Conservation (phyloP, 2,329 filamentous ascomycete species). For the Cercospora janseana region DNA sequence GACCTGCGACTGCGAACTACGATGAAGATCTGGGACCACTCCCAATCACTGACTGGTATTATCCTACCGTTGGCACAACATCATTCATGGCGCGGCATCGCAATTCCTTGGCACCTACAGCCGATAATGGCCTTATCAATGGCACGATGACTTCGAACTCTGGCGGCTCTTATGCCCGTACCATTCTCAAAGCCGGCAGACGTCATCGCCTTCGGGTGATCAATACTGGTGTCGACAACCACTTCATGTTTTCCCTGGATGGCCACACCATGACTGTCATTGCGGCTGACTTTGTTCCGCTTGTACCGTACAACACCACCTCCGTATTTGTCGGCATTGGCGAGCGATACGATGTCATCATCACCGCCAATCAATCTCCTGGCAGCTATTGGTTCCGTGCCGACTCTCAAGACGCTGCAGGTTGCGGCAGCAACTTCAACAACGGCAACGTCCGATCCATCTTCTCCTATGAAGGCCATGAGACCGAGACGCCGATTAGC, state of each 20-base stretch:
- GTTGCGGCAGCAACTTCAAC: conserved; percentile 36
- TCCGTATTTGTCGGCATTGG: conserved; percentile 41
- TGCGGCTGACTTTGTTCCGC: conserved; percentile 40
- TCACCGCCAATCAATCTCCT: conserved; percentile 38
- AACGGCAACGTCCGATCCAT: conserved; percentile 39
- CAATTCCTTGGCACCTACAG: conserved; percentile 39
- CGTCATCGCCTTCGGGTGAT: conserved; percentile 47
- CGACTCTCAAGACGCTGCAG: conserved; percentile 30
- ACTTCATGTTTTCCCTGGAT: conserved; percentile 44
- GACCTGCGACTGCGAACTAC: conserved; percentile 58
- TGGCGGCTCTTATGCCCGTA: conserved; percentile 32
- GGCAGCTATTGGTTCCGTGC: conserved; percentile 41
- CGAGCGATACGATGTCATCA: conserved; percentile 45
- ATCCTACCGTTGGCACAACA: conserved; percentile 30
- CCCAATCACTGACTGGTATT: conserved; percentile 60
- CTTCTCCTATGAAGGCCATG: conserved; percentile 42
- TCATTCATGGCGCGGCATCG: conserved; percentile 34
- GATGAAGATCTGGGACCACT: conserved; percentile 63
- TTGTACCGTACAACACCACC: conserved; percentile 34
- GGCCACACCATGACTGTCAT: conserved; percentile 39
- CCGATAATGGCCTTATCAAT: conserved; percentile 51
- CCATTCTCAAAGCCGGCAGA: conserved; percentile 40
- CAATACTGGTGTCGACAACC: conserved; percentile 48
- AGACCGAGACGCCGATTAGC: conserved; percentile 33
- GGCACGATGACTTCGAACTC: conserved; percentile 42